Base-by-base conservation (phyloP, 345 rosid genomes). In the Psidium guajava region DNA sequence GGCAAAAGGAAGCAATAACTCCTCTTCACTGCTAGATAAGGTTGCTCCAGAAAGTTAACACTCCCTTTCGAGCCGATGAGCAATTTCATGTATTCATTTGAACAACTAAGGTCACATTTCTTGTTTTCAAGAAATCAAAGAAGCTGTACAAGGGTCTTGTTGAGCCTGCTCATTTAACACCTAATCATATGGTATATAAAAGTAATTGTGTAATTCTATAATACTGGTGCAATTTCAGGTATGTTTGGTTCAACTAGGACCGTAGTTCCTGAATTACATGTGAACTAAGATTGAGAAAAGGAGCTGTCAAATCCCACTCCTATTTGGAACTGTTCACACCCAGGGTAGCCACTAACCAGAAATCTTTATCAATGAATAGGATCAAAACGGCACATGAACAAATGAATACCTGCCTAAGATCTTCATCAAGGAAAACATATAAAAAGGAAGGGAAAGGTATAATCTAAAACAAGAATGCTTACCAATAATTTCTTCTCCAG, bases 401-500 rank as follows among this genome's bases (percentile, higher is more conserved):
- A 69, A 69, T 8, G 47, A 36, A 69, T 69, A 69, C 80, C 47
- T 69, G 47, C 80, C 77, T 69, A 32, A 69, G 47, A 69, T 69
- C 77, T 69, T 36, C 77, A 69, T 36, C 24, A 18, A 69, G 77
- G 25, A 69, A 32, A 32, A 69, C 47, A 69, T 36, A 69, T 69
- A 69, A 69, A 69, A 69, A 44, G 80, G 25, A 6, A 40, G 50
- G n/a, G 16, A 59, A 64, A 47, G 58, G n/a, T 56, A 85, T 18
- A 64, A 28, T 64, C 75, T 64, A 64, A 64, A 64, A 36, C 77
- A 36, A 69, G 57, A 83, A 56, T 83, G 85, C 86, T 91, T 87
- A 94, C 95, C 94, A 10, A 86, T 58, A 25, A 83, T 87, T 57
- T 91, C 95, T 82, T 94, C 98, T 32, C 97, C 94, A 55, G 98